phyloP scores from a whole-genome alignment of 2,329 filamentous ascomycete genomes.

The Beauveria caledonica region DNA sequence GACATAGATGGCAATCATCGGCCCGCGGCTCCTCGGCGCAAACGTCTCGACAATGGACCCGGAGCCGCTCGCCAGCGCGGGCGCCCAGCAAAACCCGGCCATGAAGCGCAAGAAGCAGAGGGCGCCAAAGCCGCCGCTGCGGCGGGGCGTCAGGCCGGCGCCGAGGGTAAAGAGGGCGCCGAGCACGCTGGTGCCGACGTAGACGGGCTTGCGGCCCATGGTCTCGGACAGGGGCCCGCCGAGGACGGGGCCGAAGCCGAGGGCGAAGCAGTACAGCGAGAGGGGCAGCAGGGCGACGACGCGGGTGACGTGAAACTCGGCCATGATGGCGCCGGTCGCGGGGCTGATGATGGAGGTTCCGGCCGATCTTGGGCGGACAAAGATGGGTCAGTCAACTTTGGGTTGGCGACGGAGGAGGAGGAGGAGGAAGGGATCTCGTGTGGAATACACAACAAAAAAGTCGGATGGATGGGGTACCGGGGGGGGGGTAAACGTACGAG shows the following conservation, averaged over 20 bases:
- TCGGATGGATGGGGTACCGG: background rate
- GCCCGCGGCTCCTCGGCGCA: conserved; percentile 30
- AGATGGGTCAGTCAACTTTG: background rate
- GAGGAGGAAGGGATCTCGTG: too few species aligned
- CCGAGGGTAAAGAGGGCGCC: conserved; percentile 50
- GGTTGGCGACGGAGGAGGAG: too few species aligned
- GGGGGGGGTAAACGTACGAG: too few species aligned
- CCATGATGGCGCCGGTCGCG: conserved; percentile 35
- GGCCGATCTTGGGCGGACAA: conserved; percentile 32
- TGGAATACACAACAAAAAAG: background rate
- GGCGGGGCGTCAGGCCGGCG: conserved; percentile 41
- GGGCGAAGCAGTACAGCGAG: conserved; percentile 51
- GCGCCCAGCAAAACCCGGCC: conserved; percentile 42
- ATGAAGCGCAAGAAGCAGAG: conserved; percentile 49
- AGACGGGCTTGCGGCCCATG: conserved; percentile 46
- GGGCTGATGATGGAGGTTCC: conserved; percentile 47
- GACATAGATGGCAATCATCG: conserved; percentile 37
- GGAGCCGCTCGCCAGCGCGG: conserved; percentile 39
- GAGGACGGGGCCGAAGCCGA: conserved; percentile 51
- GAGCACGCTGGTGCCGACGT: conserved; percentile 35
- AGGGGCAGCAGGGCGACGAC: conserved; percentile 52
- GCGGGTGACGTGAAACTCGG: conserved; percentile 44
- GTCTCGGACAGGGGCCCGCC: conserved; percentile 52
- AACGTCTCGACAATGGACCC: conserved; percentile 45
- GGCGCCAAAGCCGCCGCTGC: conserved; percentile 38